Percentiles rank a stretch among this genome's conserved stretches.
These are phyloP conservation scores for Xylaria sp. DNA, from an alignment of 2,329 filamentous ascomycete species.

Conservation along the genomic window DNA sequence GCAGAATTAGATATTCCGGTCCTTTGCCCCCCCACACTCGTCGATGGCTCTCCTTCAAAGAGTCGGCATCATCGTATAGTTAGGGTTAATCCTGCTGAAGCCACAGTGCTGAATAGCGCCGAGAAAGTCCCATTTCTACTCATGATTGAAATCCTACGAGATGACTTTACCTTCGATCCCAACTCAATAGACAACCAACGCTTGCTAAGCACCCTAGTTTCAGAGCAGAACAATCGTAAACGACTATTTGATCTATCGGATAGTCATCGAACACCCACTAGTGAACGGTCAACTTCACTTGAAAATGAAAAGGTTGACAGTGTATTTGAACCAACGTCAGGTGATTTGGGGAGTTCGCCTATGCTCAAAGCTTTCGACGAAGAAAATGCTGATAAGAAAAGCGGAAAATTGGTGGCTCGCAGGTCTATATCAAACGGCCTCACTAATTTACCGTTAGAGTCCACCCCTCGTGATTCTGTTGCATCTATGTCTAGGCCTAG, in stretches of 20 bases:
- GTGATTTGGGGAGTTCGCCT: conserved; percentile 77
- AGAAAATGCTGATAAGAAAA: conserved; percentile 44
- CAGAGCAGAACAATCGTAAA: conserved; percentile 61
- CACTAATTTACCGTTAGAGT: conserved; percentile 54
- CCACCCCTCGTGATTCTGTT: conserved; percentile 73
- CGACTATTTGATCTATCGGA: conserved; percentile 74
- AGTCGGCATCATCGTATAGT: conserved; percentile 85
- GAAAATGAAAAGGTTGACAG: conserved; percentile 61
- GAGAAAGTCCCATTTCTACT: conserved; percentile 85
- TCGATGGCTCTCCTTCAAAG: conserved; percentile 73
- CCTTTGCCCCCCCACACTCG: conserved; percentile 76
- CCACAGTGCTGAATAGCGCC: conserved; percentile 84
- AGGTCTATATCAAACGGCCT: conserved; percentile 36
- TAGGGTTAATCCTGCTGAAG: conserved; percentile 80
- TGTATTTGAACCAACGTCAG: conserved; percentile 81
- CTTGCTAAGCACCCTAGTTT: conserved; percentile 62
- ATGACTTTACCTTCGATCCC: conserved; percentile 84
- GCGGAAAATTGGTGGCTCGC: conserved; percentile 34
- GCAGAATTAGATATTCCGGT: conserved; percentile 84
- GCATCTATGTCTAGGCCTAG: conserved; percentile 69
- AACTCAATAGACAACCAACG: conserved; percentile 74
- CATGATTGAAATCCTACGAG: conserved; percentile 81
- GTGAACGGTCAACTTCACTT: conserved; percentile 50
- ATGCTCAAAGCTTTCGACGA: conserved; percentile 65
- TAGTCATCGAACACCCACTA: conserved; percentile 58